phyloP scores from a whole-genome alignment of 208 protist species.

The Leishmania braziliensis region DNA sequence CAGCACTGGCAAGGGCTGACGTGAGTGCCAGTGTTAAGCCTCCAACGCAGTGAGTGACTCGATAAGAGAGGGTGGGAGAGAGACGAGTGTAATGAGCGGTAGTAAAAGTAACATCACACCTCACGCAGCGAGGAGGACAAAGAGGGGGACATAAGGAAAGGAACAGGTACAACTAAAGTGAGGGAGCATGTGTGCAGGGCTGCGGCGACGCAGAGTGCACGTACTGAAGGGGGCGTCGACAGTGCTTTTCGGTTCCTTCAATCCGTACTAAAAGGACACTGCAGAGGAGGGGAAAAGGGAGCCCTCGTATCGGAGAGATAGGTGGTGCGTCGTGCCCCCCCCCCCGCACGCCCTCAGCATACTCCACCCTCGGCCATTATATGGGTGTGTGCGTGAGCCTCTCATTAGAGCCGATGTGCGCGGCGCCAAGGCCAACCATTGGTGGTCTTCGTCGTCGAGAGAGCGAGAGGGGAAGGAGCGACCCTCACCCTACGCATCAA shows the following conservation, averaged over 20 bases:
- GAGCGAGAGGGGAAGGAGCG: not conserved
- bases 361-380: not conserved
- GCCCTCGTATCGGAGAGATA: not conserved
- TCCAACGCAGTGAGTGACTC: not conserved
- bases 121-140: not conserved
- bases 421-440: not conserved
- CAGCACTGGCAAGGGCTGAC: not conserved
- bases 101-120: not conserved
- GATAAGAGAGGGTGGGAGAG: not conserved
- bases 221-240: not conserved
- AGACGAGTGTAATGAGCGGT: not conserved
- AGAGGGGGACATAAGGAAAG: not conserved
- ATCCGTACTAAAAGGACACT: not conserved
- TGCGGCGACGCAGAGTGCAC: not conserved
- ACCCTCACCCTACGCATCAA: too few species aligned
- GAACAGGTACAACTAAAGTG: not conserved
- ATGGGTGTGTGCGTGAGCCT: not conserved
- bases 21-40: not conserved
- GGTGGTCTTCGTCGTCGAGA: not conserved
- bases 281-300: not conserved
- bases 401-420: not conserved
- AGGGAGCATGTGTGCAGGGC: not conserved
- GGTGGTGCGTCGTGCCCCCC: not conserved
- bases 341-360: not conserved
- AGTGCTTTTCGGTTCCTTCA: not conserved